Evolutionary conservation across 129 eudicot genomes (phyloP).

Genomic region (Dittrichia graveolens): DNA sequence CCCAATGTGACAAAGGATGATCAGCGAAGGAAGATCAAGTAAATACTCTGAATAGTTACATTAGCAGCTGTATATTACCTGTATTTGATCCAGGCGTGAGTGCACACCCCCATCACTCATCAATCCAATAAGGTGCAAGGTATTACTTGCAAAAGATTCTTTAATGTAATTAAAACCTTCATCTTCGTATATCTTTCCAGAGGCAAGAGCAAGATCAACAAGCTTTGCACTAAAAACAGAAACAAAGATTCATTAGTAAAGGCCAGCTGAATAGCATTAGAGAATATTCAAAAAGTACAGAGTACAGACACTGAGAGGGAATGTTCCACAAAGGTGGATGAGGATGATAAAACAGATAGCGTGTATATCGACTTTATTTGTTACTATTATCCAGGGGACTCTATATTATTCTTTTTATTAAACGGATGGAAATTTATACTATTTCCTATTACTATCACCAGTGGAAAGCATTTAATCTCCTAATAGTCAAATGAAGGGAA

Average conservation of each 20-base stretch:
- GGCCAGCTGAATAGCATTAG: constrained; percentile 9
- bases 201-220: constrained; percentile 78
- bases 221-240: constrained; percentile 71
- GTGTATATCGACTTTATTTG: not conserved
- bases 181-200: constrained; percentile 86
- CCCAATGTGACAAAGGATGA: not conserved
- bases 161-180: constrained; percentile 92
- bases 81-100: constrained; percentile 87
- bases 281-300: not conserved
- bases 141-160: constrained; percentile 62
- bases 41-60: not conserved
- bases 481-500: not conserved
- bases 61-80: constrained; percentile 40
- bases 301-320: not conserved
- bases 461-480: constrained; percentile 15
- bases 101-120: constrained; percentile 98
- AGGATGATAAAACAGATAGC: not conserved
- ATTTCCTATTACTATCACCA: not conserved
- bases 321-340: not conserved
- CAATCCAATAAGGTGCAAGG: constrained; percentile 85
- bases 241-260: constrained; percentile 19
- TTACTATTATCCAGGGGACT: not conserved
- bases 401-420: not conserved
- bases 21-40: not conserved
- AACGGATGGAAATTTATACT: not conserved